Evolutionary conservation across 2,329 filamentous ascomycete genomes (phyloP), one percentile per base, ranked within the genome.

Genomic region (Aureobasidium sp.): DNA sequence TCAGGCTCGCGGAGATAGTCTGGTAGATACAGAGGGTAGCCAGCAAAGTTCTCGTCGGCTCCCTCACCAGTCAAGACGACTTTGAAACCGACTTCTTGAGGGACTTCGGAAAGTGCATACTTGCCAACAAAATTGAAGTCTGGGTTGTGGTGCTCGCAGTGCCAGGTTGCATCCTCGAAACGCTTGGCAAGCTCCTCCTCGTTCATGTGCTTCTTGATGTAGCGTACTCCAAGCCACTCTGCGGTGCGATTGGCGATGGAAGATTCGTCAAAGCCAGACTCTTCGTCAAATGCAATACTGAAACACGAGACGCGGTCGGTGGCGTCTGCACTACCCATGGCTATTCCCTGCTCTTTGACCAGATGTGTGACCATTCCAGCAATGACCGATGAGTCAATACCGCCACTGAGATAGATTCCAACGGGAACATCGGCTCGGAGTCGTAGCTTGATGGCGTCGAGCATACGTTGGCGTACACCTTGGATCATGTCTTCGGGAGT

Each of bases 381-480:
- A 21, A 85, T 70, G 2, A 77, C 74, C 0, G 82, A 84, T 0
- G 81, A 83, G 67, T 85, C 82, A 51, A 85, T 77, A 0, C 83
- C 83, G 4, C 83, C 82, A 27, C 76, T 80, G 0, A 85, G 71
- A 61, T 82, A 85, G 55, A 85, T 73, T 2, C 81, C 83, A 3
- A 85, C 74, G 0, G 81, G 81, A 0, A 85, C 83, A 67, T 85
- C 83, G 1, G 82, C 82, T 14, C 78, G 75, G 9, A 85, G 71
- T 6, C 82, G 78, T n/a, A 82, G 65, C n/a, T 76, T 75, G 10
- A 85, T 72, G 0, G 82, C 75, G 36, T 85, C 80, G 1, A 83
- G 67, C 11, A 85, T 66, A 2, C 74, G 74, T 48, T 80, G 70
- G 5, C 81, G 74, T 0, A 85, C 79, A 2, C 76, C 78, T 25